Base-by-base conservation (phyloP, 2,329 filamentous ascomycete species). In the Pestalotiopsis sp. region DNA sequence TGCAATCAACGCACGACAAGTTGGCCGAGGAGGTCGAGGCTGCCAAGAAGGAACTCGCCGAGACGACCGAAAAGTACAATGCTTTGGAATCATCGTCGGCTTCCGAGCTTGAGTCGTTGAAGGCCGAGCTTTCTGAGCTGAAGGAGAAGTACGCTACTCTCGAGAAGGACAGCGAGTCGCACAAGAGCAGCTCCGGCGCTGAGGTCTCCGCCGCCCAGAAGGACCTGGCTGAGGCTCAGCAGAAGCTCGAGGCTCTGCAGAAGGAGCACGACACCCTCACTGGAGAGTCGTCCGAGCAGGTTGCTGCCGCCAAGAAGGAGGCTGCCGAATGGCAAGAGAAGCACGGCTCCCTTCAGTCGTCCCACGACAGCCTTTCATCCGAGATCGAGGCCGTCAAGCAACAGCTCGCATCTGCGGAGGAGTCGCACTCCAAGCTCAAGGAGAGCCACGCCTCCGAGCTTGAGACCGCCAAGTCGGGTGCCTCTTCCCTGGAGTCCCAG, bases 261-360 rank as follows among this genome's bases (percentile, higher is more conserved):
- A 27, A 68, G 61, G 68, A 66, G 23, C 68, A 74, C 23, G 71
- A 69, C 20, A 69, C 74, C 57, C 66, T 73, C 27, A 66, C 73
- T 66, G 75, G 75, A 65, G 76, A 76, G 27, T 70, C 78, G 17
- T 27, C 63, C 12, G 63, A 56, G 45, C 63, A 56, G 23, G 41
- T 57, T n/a, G 77, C 78, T 66, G 70, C 75, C 66, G 73, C 72
- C n/a, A 77, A 79, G 77, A 75, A 78, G 72, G 74, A 75, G 6
- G 71, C 75, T 36, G 72, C 74, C 23, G 74, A 74, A 4, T 72
- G 71, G 66, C 66, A 75, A 63, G 68, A 72, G 64, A 73, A 74
- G 68, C 72, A 73, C 38, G 69, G 72, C 56, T 56, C 71, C 5
- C 41, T 74, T 23, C 68, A 75, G 52, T 66, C 57, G 3, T 70